These are phyloP conservation scores for Microcos paniculata DNA, from an alignment of 345 rosid genomes.

Conservation along the genomic window DNA sequence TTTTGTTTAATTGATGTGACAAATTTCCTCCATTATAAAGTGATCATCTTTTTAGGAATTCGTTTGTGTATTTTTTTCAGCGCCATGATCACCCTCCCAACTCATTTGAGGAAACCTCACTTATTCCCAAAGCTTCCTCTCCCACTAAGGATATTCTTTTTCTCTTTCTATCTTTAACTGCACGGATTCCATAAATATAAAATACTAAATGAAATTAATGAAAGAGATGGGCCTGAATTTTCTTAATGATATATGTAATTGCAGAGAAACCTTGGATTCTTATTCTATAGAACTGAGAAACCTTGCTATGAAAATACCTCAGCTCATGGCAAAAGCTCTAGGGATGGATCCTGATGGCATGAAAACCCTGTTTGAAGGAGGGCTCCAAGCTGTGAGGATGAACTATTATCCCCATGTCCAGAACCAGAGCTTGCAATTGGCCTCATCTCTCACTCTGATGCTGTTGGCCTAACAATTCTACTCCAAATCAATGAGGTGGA, in stretches of 20 bases:
- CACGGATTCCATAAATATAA: background rate
- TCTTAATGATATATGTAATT: background rate
- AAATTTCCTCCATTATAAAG: background rate
- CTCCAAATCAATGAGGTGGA: constrained; percentile 42
- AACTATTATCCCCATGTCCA: constrained; percentile 73
- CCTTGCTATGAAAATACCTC: constrained; percentile 35
- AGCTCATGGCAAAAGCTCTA: constrained; percentile 39
- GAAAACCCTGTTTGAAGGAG: constrained; percentile 31
- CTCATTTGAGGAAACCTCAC: constrained; percentile 29
- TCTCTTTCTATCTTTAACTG: too few species aligned
- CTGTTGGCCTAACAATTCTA: constrained; percentile 47
- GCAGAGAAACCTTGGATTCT: constrained; percentile 48
- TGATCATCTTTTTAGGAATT: background rate
- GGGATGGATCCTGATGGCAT: constrained; percentile 49
- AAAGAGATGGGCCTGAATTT: background rate
- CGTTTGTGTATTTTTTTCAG: background rate
- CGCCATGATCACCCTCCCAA: constrained; percentile 27
- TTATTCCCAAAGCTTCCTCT: constrained; percentile 36
- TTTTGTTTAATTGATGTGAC: background rate
- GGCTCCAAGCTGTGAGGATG: constrained; percentile 44
- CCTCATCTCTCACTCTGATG: constrained; percentile 49
- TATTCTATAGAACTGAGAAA: constrained; percentile 38
- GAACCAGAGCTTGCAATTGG: constrained; percentile 48
- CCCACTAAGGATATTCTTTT: constrained; percentile 24
- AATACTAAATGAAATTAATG: background rate